phyloP scores from a whole-genome alignment of 192 early-diverging fungal genomes.

The Tieghemiomyces parasiticus region DNA sequence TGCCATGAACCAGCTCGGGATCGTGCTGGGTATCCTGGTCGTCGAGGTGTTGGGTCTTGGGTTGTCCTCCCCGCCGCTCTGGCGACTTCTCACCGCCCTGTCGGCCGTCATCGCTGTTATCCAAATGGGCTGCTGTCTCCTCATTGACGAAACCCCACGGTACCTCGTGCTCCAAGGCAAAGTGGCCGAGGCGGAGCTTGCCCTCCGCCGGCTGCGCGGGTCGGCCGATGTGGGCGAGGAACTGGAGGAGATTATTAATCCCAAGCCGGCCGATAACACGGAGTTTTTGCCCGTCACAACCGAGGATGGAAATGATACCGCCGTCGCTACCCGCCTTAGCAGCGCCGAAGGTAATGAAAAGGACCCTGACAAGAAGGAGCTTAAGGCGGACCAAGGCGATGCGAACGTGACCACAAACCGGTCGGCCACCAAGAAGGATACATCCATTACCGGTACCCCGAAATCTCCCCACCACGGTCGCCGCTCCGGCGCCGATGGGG shows the following conservation, averaged over 20 bases:
- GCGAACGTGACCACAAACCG: not conserved
- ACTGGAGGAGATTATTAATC: constrained; percentile 30
- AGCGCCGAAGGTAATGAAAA: not conserved
- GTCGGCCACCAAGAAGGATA: not conserved
- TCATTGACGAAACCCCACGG: constrained; percentile 51
- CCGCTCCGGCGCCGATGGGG: not conserved
- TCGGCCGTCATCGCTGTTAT: constrained; percentile 43
- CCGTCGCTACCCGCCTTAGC: not conserved
- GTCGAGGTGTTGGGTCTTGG: constrained; percentile 48
- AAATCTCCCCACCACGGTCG: not conserved
- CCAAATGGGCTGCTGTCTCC: constrained; percentile 40
- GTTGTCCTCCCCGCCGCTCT: constrained; percentile 40
- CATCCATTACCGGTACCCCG: too few species aligned
- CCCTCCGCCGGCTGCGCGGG: constrained; percentile 39
- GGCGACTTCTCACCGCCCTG: constrained; percentile 55
- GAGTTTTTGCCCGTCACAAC: too few species aligned
- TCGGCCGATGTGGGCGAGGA: constrained; percentile 39
- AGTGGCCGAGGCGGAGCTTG: constrained; percentile 39
- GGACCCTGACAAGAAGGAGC: not conserved
- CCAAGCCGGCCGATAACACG: constrained; percentile 12
- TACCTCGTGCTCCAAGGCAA: constrained; percentile 43
- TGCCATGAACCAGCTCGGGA: constrained; percentile 54
- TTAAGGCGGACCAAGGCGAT: not conserved
- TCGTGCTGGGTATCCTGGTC: constrained; percentile 64
- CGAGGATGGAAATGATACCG: constrained; percentile 13